phyloP scores from a whole-genome alignment of 257 asterid species.

The Petunia axillaris region DNA sequence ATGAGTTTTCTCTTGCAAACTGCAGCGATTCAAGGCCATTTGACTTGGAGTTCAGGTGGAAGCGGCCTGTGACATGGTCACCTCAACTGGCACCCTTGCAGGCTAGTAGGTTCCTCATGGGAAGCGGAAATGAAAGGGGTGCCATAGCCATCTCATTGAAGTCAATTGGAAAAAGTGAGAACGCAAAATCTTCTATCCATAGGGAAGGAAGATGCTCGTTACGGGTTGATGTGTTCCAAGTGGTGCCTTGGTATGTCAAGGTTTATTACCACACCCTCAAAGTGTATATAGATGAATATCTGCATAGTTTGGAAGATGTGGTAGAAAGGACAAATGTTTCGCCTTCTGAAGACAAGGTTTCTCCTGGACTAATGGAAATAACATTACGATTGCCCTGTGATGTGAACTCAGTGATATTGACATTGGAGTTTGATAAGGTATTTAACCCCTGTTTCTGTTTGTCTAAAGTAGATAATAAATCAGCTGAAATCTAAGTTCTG shows the following conservation, averaged over 20 bases:
- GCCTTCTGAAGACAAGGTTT: slow-evolving; percentile 96
- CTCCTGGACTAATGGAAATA: slow-evolving; percentile 92
- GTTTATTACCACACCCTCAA: slow-evolving; percentile 82
- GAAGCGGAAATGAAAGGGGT: slow-evolving; percentile 98
- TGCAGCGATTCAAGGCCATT: slow-evolving; percentile 61
- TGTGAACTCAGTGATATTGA: slow-evolving; percentile 75
- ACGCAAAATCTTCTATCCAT: slow-evolving; percentile 31
- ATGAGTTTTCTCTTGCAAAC: slow-evolving; percentile 63
- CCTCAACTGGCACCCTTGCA: slow-evolving; percentile 78
- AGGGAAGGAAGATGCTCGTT: slow-evolving; percentile 52
- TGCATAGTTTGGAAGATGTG: slow-evolving; percentile 50
- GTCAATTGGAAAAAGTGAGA: slow-evolving; percentile 45
- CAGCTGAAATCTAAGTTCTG: not conserved
- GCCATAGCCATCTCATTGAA: slow-evolving; percentile 85
- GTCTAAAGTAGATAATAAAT: not conserved
- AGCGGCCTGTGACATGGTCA: slow-evolving; percentile 77
- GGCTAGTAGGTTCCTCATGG: slow-evolving; percentile 81
- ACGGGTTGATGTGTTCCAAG: slow-evolving; percentile 80
- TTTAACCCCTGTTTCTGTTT: slow-evolving; percentile 16
- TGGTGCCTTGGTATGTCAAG: slow-evolving; percentile 99
- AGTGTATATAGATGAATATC: slow-evolving; percentile 71
- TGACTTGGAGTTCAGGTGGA: slow-evolving; percentile 85
- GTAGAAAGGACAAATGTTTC: slow-evolving; percentile 68
- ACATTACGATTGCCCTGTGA: slow-evolving; percentile 71
- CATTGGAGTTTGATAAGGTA: slow-evolving; percentile 97